Percentiles rank a stretch among this genome's conserved stretches.
These are phyloP conservation scores for Camptophora hylomeconis DNA, from an alignment of 2,329 filamentous ascomycete species.

Conservation along the genomic window DNA sequence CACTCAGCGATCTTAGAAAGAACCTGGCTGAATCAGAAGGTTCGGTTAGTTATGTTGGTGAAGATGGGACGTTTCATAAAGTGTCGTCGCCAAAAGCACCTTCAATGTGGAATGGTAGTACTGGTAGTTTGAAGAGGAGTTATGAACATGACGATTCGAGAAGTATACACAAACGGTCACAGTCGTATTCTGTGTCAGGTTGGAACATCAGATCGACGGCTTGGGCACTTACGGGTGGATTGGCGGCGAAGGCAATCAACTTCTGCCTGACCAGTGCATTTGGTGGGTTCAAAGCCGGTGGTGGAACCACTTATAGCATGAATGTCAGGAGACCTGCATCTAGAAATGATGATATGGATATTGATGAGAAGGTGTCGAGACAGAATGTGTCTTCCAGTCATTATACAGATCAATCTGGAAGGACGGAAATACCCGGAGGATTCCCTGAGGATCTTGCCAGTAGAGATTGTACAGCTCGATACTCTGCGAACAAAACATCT, in stretches of 20 bases:
- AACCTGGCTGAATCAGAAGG: background rate
- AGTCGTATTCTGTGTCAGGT: no score
- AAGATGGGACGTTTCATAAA: slow-evolving; percentile 3
- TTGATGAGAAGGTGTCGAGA: slow-evolving; percentile 18
- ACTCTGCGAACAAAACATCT: slow-evolving; percentile 31
- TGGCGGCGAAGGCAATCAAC: slow-evolving; percentile 63
- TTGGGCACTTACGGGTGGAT: slow-evolving; percentile 27
- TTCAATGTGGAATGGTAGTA: slow-evolving; percentile 6
- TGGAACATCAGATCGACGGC: slow-evolving; percentile 27
- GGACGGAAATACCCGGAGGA: slow-evolving; percentile 39
- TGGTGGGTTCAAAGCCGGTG: slow-evolving; percentile 74
- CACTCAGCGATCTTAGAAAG: slow-evolving; percentile 14
- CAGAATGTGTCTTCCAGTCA: background rate
- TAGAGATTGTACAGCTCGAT: slow-evolving; percentile 26
- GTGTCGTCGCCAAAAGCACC: slow-evolving; percentile 6
- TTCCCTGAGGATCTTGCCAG: slow-evolving; percentile 37
- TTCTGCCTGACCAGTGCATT: slow-evolving; percentile 65
- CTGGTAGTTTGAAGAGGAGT: no score
- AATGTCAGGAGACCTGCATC: slow-evolving; percentile 18
- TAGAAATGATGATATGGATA: slow-evolving; percentile 20
- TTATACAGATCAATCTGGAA: background rate
- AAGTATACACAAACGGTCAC: no score
- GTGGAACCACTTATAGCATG: slow-evolving; percentile 58
- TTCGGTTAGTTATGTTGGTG: background rate
- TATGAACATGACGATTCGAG: no score